Conservation (phyloP, 306 rosid genomes). For the Casuarina equisetifolia region DNA sequence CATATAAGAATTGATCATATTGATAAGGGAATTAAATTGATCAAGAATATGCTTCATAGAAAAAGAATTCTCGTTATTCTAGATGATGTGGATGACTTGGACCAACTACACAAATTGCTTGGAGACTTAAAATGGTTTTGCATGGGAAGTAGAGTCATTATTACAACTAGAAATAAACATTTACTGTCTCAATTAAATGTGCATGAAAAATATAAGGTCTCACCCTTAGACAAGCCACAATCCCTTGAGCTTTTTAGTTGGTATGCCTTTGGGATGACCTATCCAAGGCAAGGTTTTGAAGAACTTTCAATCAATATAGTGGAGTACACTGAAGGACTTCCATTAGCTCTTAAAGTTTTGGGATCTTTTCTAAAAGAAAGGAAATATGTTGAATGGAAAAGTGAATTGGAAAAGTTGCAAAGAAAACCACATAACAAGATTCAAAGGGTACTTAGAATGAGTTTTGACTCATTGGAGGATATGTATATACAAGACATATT, state of each 20-base stretch:
- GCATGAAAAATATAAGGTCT: neutral
- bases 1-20: neutral
- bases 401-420: constrained; percentile 24
- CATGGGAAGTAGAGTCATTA: constrained; percentile 22
- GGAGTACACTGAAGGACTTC: constrained; percentile 36
- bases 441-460: constrained; percentile 28
- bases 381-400: constrained; percentile 24
- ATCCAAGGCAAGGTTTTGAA: neutral
- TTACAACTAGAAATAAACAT: constrained; percentile 29
- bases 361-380: constrained; percentile 36
- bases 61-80: constrained; percentile 21
- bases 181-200: neutral
- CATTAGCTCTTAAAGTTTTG: constrained; percentile 40
- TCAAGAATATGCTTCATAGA: neutral
- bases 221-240: constrained; percentile 19
- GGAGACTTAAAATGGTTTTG: constrained; percentile 20
- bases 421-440: constrained; percentile 25
- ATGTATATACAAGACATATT: constrained; percentile 27
- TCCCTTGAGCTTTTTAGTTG: constrained; percentile 35
- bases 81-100: constrained; percentile 13
- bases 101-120: constrained; percentile 7
- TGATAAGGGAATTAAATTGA: constrained; percentile 1
- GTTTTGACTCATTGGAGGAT: constrained; percentile 27
- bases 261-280: constrained; percentile 30
- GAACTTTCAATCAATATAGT: constrained; percentile 9